phyloP scores from a whole-genome alignment of 371 early-diverging fungal genomes.

The Rhizopus stolonifer region DNA sequence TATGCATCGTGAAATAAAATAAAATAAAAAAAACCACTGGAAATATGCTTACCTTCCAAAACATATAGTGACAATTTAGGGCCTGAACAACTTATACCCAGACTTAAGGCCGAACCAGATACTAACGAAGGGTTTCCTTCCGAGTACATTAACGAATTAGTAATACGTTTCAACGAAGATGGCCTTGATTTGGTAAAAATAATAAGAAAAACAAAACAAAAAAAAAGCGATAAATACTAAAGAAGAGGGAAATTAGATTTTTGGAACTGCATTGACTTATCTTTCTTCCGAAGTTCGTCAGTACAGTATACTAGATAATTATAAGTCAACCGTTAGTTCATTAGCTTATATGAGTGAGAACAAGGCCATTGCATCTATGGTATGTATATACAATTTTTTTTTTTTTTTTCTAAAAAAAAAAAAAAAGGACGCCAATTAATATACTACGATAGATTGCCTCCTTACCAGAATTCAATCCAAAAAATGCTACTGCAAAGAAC shows the following conservation, averaged over 20 bases:
- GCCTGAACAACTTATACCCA: conserved; percentile 46
- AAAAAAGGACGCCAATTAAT: not conserved
- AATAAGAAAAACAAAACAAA: not conserved
- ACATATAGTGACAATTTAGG: conserved; percentile 35
- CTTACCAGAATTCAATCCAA: conserved; percentile 64
- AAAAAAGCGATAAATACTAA: not conserved
- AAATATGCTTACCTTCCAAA: conserved; percentile 18
- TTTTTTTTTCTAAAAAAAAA: no score
- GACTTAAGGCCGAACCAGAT: conserved; percentile 50
- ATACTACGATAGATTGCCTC: conserved; percentile 42
- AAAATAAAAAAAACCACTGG: not conserved
- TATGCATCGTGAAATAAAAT: conserved; percentile 17
- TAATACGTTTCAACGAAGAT: conserved; percentile 57
- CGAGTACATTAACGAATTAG: conserved; percentile 54
- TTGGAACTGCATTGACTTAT: conserved; percentile 51
- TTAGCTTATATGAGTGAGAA: conserved; percentile 42
- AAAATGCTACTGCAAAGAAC: conserved; percentile 48
- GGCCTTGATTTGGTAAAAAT: conserved; percentile 56
- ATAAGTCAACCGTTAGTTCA: conserved; percentile 54
- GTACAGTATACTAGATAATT: conserved; percentile 58
- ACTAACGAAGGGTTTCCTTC: conserved; percentile 45
- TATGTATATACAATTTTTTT: conserved; percentile 24
- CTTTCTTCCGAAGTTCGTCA: conserved; percentile 42
- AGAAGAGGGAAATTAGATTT: conserved; percentile 32
- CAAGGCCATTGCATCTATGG: conserved; percentile 56